Conservation (phyloP, 176 grass and related monocot genomes). For the Triticum turgidum region DNA sequence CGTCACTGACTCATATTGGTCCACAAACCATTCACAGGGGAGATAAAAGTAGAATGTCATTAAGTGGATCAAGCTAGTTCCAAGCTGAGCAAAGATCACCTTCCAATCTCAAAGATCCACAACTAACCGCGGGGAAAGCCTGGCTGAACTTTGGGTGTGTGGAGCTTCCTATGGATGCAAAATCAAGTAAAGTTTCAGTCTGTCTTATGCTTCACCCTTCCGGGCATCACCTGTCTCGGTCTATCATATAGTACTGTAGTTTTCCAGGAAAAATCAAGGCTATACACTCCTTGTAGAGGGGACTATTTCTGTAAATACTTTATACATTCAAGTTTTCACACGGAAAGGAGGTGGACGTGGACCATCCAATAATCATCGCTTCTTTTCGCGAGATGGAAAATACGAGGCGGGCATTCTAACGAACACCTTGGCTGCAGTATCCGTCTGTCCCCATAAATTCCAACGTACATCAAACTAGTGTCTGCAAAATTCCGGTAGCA, state of each 20-base stretch:
- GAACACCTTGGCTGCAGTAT: not conserved
- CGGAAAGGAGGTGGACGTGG: not conserved
- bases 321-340: not conserved
- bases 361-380: no score
- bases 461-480: not conserved
- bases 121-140: not conserved
- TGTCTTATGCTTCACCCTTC: not conserved
- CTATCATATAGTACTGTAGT: not conserved
- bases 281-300: not conserved
- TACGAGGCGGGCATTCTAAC: not conserved
- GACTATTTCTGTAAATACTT: not conserved
- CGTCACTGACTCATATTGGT: not conserved
- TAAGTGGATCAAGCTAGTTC: slow-evolving; percentile 17
- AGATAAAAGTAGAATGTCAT: not conserved
- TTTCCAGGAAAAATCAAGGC: not conserved
- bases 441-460: not conserved
- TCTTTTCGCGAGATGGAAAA: not conserved
- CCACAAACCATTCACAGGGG: not conserved
- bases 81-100: not conserved
- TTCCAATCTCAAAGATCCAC: not conserved
- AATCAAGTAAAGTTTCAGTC: not conserved
- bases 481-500: not conserved
- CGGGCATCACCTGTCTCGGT: not conserved
- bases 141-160: not conserved
- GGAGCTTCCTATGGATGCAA: not conserved